Base-by-base conservation (phyloP, 441 rosid species). In the Adansonia grandidieri region DNA sequence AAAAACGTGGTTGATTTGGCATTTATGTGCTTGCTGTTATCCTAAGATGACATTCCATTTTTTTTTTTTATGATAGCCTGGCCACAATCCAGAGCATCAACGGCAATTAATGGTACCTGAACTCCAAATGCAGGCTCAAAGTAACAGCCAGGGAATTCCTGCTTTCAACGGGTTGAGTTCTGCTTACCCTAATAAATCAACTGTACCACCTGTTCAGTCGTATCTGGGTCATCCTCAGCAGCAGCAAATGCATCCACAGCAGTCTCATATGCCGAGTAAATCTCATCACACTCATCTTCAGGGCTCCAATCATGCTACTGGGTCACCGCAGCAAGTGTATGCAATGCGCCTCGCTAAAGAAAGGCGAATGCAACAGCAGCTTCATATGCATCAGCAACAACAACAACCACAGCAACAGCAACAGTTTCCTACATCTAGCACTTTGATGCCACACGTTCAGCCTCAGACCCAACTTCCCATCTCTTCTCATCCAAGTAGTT, bases 61-160 rank as follows among this genome's bases (percentile, higher is more conserved):
- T 56, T 66, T 57, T 68, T 76, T 82, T 73, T 70, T 67, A 58
- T 78, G 20, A 65, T 79, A 89, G 94, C 86, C 84, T 84, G 92
- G 85, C 80, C 89, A 80, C 56, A 85, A 85, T 71, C 81, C 86
- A 8, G 94, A 86, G 86, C 92, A 87, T 83, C 91, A 88, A 80
- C 85, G 89, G 81, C 88, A 88, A 85, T 85, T 91, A 86, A 85
- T 89, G 83, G 85, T 82, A 74, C 88, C 86, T 15, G 94, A 92
- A 79, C 89, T 85, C 82, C 89, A 87, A 81, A 88, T 90, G 93
- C 97, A 96, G 88, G 89, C 83, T 73, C 98, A 92, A 80, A 92
- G 93, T 70, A 91, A 74, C 77, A 81, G 84, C 81, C 97, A 86
- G 76, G 98, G 91, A 78, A 82, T 86, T 79, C 89, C 96, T 71